Evolutionary conservation across 208 protist species (phyloP).

Genomic region (Leishmania guyanensis): DNA sequence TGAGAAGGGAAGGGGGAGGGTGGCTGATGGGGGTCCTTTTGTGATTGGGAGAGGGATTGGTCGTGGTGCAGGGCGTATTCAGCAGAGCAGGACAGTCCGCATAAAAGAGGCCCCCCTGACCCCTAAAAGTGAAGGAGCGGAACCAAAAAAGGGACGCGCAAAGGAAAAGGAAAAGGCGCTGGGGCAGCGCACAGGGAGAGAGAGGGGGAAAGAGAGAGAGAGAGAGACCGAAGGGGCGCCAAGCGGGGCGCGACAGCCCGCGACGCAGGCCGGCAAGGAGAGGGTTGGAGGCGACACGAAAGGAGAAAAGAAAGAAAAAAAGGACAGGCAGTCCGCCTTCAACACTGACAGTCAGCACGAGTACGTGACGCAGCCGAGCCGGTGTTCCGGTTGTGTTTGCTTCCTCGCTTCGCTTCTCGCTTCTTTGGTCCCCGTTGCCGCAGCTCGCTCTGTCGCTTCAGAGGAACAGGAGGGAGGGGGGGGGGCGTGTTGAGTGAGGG

Average conservation of each 20-base stretch:
- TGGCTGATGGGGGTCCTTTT: not conserved
- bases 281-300: not conserved
- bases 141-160: no score
- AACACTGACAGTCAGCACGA: no score
- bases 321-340: no score
- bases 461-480: not conserved
- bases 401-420: no score
- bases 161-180: not conserved
- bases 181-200: not conserved
- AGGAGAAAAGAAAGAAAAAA: no score
- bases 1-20: not conserved
- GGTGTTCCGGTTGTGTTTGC: no score
- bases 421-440: not conserved
- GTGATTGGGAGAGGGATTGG: not conserved
- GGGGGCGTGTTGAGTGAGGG: no score
- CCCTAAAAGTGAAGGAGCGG: no score
- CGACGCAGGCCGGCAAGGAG: not conserved
- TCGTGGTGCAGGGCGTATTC: no score
- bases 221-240: not conserved
- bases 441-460: not conserved
- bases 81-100: slow-evolving; percentile 7
- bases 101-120: not conserved
- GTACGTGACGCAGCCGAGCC: no score
- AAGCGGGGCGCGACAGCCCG: not conserved
- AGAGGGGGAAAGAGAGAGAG: not conserved